These are phyloP conservation scores for Papiliotrema terrestris DNA, from an alignment of 1,284 basidiomycete species.

Conservation along the genomic window DNA sequence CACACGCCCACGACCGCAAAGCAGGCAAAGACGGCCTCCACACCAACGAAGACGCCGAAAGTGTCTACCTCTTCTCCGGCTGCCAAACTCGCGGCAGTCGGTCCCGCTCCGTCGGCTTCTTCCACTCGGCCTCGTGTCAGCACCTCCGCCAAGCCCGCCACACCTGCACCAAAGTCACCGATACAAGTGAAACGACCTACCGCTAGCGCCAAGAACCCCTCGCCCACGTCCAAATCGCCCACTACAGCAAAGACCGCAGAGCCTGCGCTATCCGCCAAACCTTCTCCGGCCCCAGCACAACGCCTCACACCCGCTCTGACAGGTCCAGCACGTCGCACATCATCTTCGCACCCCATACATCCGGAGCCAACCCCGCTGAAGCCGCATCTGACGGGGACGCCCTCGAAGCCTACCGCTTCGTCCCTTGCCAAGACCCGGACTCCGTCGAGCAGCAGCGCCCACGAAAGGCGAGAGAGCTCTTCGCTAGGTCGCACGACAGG, in stretches of 20 bases:
- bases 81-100: background rate
- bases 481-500: constrained; percentile 5
- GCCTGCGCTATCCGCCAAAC: background rate
- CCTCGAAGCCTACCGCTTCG: constrained; percentile 32
- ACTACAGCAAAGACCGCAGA: background rate
- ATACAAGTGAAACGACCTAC: background rate
- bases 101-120: background rate
- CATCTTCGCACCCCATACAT: background rate
- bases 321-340: constrained; percentile 9
- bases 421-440: constrained; percentile 27
- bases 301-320: constrained; percentile 18
- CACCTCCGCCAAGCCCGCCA: background rate
- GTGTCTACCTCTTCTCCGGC: too few species aligned
- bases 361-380: constrained; percentile 18
- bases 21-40: background rate
- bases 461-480: constrained; percentile 1
- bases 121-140: background rate
- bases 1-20: background rate
- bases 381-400: constrained; percentile 34
- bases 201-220: background rate
- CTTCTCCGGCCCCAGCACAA: constrained; percentile 2
- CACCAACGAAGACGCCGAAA: too few species aligned
- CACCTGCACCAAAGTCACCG: background rate
- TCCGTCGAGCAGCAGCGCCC: constrained; percentile 2
- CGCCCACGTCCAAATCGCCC: background rate